A percentile compares a stretch with the other conserved stretches of the same genome.
These are phyloP conservation scores for Litchi chinensis DNA, from an alignment of 345 rosid species.

Conservation along the genomic window DNA sequence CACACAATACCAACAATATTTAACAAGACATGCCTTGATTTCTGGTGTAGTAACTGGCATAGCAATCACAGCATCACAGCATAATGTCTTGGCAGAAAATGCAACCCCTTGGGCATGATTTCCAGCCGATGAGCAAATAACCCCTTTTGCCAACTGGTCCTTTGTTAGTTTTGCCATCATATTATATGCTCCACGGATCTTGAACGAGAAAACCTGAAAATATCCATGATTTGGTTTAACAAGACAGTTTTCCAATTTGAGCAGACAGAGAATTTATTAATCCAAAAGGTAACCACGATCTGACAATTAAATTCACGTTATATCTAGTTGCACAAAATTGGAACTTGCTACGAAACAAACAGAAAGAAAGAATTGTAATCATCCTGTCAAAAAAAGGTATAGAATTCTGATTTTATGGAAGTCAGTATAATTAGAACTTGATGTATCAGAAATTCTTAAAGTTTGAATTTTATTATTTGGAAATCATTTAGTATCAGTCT, in stretches of 20 bases:
- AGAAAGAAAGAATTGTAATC: background rate
- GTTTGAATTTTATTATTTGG: background rate
- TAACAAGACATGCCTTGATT: conserved; percentile 58
- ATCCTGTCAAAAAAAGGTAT: background rate
- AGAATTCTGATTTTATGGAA: background rate
- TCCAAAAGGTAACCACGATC: conserved; percentile 2
- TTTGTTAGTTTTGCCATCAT: conserved; percentile 90
- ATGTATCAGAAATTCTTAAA: background rate
- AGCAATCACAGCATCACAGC: conserved; percentile 76
- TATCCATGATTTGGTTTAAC: conserved; percentile 12
- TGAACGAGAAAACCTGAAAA: conserved; percentile 89
- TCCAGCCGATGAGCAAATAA: conserved; percentile 96
- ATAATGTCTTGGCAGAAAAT: conserved; percentile 69
- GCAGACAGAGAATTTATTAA: background rate
- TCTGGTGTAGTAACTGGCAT: conserved; percentile 97
- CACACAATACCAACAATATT: background rate
- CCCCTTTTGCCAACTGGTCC: conserved; percentile 73
- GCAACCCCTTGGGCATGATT: conserved; percentile 99
- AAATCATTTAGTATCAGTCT: too few species aligned
- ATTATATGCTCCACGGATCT: conserved; percentile 95
- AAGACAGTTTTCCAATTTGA: background rate
- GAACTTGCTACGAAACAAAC: too few species aligned
- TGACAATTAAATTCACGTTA: background rate
- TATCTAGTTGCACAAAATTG: background rate
- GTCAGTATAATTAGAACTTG: background rate